Evolutionary conservation across 1,139 yeast species (phyloP).

Genomic region (Wickerhamiella infanticola): DNA sequence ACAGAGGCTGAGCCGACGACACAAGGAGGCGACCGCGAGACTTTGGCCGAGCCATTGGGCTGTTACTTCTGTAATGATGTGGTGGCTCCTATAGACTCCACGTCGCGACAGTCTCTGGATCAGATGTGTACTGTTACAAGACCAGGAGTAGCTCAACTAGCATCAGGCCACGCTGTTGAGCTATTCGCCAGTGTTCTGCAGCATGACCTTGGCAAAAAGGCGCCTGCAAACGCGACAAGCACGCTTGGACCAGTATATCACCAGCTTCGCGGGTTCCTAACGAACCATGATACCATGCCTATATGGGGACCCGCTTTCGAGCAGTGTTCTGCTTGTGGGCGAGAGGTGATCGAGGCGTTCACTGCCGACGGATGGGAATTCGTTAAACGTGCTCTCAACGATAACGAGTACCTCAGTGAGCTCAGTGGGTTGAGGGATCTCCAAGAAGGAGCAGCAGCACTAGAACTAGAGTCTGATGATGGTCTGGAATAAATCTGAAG

Average conservation of each 20-base stretch:
- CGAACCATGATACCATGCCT: slow-evolving; percentile 45
- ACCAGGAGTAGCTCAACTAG: slow-evolving; percentile 86
- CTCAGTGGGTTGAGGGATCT: slow-evolving; percentile 63
- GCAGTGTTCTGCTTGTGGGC: slow-evolving; percentile 77
- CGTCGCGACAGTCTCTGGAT: slow-evolving; percentile 73
- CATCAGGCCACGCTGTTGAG: slow-evolving; percentile 79
- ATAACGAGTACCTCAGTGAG: slow-evolving; percentile 51
- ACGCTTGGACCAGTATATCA: slow-evolving; percentile 65
- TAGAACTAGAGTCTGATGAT: neutral
- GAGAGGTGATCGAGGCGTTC: slow-evolving; percentile 37
- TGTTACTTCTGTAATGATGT: slow-evolving; percentile 95
- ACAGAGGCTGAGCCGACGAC: neutral
- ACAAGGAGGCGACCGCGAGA: neutral
- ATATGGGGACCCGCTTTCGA: slow-evolving; percentile 57
- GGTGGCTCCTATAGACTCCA: slow-evolving; percentile 80
- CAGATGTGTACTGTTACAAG: slow-evolving; percentile 98
- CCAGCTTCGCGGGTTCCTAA: slow-evolving; percentile 75
- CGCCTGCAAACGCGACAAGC: slow-evolving; percentile 25
- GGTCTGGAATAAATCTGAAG: neutral
- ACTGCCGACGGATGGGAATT: slow-evolving; percentile 59
- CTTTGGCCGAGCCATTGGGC: slow-evolving; percentile 36
- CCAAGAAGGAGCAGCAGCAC: slow-evolving; percentile 24
- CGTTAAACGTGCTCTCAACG: slow-evolving; percentile 50
- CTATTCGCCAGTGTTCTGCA: slow-evolving; percentile 61
- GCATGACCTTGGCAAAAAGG: slow-evolving; percentile 37